Percentiles rank a stretch among this genome's conserved stretches.
phyloP scores from a whole-genome alignment of 257 asterid species.

The Thymus quinquecostatus region DNA sequence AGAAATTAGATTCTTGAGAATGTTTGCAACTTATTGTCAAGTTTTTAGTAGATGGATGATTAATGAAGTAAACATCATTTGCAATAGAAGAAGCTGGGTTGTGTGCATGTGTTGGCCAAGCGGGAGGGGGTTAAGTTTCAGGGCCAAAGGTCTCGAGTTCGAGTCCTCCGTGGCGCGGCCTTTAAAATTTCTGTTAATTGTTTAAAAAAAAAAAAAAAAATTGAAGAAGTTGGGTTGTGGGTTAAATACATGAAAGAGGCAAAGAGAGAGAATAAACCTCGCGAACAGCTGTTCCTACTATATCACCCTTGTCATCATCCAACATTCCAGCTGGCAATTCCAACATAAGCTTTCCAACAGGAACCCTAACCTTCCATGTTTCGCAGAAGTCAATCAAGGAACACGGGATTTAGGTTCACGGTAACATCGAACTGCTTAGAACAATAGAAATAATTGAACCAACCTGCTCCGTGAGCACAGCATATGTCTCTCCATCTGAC shows the following conservation, averaged over 20 bases:
- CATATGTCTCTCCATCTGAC: slow-evolving; percentile 81
- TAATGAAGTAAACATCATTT: background rate
- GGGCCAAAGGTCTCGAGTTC: too few relatives aligned
- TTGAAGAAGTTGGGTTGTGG: too few relatives aligned
- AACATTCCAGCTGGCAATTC: slow-evolving; percentile 98
- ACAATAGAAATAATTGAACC: background rate
- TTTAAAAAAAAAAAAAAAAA: too few relatives aligned
- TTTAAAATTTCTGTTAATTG: too few relatives aligned
- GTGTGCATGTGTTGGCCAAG: too few relatives aligned
- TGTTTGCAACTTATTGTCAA: slow-evolving; percentile 6
- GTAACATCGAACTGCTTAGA: slow-evolving; percentile 8
- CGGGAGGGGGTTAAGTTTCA: too few relatives aligned
- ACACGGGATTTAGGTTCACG: slow-evolving; percentile 11
- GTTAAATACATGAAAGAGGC: background rate
- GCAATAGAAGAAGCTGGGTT: too few relatives aligned
- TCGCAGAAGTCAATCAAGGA: slow-evolving; percentile 24
- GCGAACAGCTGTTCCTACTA: slow-evolving; percentile 90
- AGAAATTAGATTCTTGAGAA: background rate
- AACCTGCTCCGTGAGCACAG: slow-evolving; percentile 95
- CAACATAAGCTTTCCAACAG: slow-evolving; percentile 88
- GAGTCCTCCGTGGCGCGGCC: too few relatives aligned
- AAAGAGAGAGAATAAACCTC: slow-evolving; percentile 64
- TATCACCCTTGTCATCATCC: slow-evolving; percentile 90
- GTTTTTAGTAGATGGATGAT: background rate
- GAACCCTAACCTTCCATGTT: slow-evolving; percentile 80